These are phyloP conservation scores for Ustilago loliicola DNA, from an alignment of 1,284 basidiomycete genomes.

Conservation along the genomic window DNA sequence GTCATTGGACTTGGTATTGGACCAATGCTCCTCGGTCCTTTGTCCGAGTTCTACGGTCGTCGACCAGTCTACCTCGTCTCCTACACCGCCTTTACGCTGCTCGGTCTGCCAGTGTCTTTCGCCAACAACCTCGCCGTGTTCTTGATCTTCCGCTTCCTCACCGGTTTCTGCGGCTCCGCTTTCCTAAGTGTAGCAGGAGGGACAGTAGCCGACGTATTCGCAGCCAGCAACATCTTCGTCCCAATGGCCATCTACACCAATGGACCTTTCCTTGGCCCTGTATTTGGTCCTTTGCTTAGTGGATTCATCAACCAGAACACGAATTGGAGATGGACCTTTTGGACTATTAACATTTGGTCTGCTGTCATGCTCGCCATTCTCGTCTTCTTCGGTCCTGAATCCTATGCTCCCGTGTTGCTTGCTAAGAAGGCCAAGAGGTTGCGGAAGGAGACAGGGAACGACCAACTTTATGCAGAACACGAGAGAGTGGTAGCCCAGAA, in stretches of 20 bases:
- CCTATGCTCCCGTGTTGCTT: slow-evolving; percentile 68
- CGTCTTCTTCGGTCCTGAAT: slow-evolving; percentile 67
- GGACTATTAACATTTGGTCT: slow-evolving; percentile 64
- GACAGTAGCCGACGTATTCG: slow-evolving; percentile 60
- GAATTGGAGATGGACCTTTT: slow-evolving; percentile 70
- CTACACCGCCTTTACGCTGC: slow-evolving; percentile 51
- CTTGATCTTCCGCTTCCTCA: slow-evolving; percentile 67
- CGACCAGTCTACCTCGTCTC: slow-evolving; percentile 58
- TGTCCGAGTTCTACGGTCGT: slow-evolving; percentile 75
- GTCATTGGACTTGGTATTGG: slow-evolving; percentile 72
- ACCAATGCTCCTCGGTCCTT: slow-evolving; percentile 73
- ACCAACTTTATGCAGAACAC: slow-evolving; percentile 48
- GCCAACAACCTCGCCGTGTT: slow-evolving; percentile 66
- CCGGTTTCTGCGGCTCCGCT: slow-evolving; percentile 65
- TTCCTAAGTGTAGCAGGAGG: slow-evolving; percentile 66
- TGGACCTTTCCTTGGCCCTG: slow-evolving; percentile 63
- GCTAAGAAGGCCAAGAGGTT: slow-evolving; percentile 61
- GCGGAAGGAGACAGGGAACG: slow-evolving; percentile 63
- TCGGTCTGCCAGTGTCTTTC: slow-evolving; percentile 58
- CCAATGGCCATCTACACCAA: slow-evolving; percentile 71
- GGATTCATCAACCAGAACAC: slow-evolving; percentile 65
- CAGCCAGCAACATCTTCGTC: slow-evolving; percentile 59
- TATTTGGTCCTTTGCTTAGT: slow-evolving; percentile 51
- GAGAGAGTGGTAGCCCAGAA: slow-evolving; percentile 33
- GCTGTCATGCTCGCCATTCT: slow-evolving; percentile 62